Evolutionary conservation across 176 grass and related monocot genomes (phyloP), one percentile per base, ranked within the genome.

Genomic region (Puya raimondii): DNA sequence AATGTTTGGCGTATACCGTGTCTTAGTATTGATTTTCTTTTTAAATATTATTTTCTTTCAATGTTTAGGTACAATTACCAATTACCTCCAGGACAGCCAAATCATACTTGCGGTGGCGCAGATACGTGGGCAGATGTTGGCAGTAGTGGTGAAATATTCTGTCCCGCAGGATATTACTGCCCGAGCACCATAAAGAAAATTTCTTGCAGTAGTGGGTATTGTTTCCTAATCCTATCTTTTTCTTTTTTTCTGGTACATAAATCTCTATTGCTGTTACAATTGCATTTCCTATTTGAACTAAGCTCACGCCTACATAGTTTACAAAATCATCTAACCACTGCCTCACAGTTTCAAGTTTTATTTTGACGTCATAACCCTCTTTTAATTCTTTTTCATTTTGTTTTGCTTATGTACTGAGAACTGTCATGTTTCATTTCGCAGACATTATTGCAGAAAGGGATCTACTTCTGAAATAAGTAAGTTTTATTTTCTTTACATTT

Each of bases 181-280:
- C 88, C 91, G 54, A 96, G 88, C 81, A 86, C 80, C 48, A 86
- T 82, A 77, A 63, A 81, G 69, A 96, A 88, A 78, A 67, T 91
- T 33, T 73, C 83, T 88, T 96, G 91, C 73, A 81, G 91, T 84
- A 91, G 87, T 91, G 91, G 91, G 88, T 96, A 96, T 77, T 77
- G 75, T 77, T 77, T 77, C 65, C 59, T 52, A 25, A 87, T 91
- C 71, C 79, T 78, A 79, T 85, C 79, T 80, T 48, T 85, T 66
- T 83, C 64, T 51, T 78, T 66, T 74, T 82, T 83, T 66, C 23
- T 51, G 74, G 64, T 17, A 64, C 47, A 79, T 67, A 3, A 9
- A 13, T 20, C 23, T 12, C 63, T 71, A 47, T 9, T 74, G 14
- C 10, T 51, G 25, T 74, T 47, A 51, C 51, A 48, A 16, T 12